These are phyloP conservation scores for Cercospora sojina DNA, from an alignment of 2,329 filamentous ascomycete genomes.

Conservation along the genomic window DNA sequence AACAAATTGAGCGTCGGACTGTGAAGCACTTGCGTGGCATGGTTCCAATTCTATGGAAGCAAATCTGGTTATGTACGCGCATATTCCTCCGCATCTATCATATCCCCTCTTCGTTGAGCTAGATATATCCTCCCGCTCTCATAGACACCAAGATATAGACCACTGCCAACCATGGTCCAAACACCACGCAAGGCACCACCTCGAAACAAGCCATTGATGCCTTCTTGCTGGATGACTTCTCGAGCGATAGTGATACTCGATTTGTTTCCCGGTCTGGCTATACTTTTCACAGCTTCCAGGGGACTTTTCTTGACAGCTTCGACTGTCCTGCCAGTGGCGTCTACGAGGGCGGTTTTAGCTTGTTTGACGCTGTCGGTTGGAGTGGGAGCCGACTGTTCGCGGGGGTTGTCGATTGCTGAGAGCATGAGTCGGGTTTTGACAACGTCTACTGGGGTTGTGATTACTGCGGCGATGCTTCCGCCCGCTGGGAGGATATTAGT, in stretches of 20 bases:
- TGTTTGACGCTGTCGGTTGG: slow-evolving; percentile 23
- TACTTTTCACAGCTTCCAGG: slow-evolving; percentile 37
- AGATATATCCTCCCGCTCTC: slow-evolving; percentile 67
- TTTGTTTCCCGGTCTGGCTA: slow-evolving; percentile 38
- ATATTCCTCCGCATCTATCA: slow-evolving; percentile 37
- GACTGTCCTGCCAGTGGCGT: slow-evolving; percentile 45
- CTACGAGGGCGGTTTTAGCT: slow-evolving; percentile 33
- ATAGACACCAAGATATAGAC: slow-evolving; percentile 82
- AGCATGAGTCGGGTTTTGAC: slow-evolving; percentile 91
- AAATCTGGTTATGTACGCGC: slow-evolving; percentile 10
- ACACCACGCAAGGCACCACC: slow-evolving; percentile 70
- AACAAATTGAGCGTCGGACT: no score
- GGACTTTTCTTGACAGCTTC: slow-evolving; percentile 34
- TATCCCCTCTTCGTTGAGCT: slow-evolving; percentile 46
- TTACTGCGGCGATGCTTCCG: slow-evolving; percentile 69
- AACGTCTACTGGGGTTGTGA: slow-evolving; percentile 89
- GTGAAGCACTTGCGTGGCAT: no score
- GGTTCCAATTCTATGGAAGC: background rate
- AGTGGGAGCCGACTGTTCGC: slow-evolving; percentile 3
- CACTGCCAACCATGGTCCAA: slow-evolving; percentile 82
- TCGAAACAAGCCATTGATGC: slow-evolving; percentile 71
- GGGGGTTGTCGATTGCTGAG: slow-evolving; percentile 48
- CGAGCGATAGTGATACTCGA: slow-evolving; percentile 59
- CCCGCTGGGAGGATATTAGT: slow-evolving; percentile 43
- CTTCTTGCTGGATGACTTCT: slow-evolving; percentile 65